Evolutionary conservation across 192 early-diverging fungal species (phyloP).

Genomic region (Rhizophagus clarus): DNA sequence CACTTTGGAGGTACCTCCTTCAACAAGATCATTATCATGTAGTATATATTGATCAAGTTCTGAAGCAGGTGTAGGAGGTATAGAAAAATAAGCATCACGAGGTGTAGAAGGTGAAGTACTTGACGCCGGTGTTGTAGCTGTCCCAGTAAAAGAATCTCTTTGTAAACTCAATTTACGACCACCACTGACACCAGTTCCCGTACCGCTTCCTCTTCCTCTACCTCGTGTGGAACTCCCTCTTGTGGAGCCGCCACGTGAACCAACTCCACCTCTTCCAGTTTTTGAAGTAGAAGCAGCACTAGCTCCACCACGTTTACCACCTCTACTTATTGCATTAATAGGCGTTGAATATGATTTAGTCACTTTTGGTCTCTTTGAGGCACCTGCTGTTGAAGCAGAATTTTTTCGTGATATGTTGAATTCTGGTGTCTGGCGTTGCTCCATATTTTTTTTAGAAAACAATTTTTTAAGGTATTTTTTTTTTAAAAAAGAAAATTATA

Average conservation of each 20-base stretch:
- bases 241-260: neutral
- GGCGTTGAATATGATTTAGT: neutral
- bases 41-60: constrained; percentile 8
- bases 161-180: constrained; percentile 7
- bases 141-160: neutral
- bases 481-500: too few relatives aligned
- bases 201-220: neutral
- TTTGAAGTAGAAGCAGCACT: neutral
- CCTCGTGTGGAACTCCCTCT: neutral
- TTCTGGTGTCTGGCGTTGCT: neutral
- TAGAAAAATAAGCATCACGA: neutral
- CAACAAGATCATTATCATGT: neutral
- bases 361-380: neutral
- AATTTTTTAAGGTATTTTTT: too few relatives aligned
- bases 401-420: neutral
- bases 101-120: neutral
- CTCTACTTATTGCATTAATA: neutral
- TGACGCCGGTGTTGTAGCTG: neutral
- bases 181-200: neutral
- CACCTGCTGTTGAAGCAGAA: neutral
- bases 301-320: neutral
- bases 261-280: too few relatives aligned
- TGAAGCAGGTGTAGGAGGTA: neutral
- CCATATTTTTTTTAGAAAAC: neutral
- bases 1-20: neutral